Evolutionary conservation across 495 filamentous ascomycete species (phyloP).

Genomic region (Oidiodendron maius): DNA sequence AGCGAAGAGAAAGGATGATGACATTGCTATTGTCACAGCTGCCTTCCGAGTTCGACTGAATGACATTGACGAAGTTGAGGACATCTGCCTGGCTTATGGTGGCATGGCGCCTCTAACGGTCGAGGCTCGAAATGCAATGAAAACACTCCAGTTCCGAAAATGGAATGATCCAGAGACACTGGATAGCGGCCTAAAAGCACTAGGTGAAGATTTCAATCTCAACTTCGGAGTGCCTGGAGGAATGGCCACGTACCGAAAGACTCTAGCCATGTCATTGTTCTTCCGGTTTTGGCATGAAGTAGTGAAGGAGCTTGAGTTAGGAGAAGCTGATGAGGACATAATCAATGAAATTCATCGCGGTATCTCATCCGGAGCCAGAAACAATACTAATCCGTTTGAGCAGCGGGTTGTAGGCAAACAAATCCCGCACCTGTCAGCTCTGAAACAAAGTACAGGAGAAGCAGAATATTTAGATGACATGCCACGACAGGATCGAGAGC

Average conservation of each 20-base stretch:
- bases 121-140: slow-evolving; percentile 68
- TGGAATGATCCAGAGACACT: slow-evolving; percentile 75
- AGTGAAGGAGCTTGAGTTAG: slow-evolving; percentile 37
- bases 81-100: slow-evolving; percentile 76
- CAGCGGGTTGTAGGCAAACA: slow-evolving; percentile 77
- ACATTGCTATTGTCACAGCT: slow-evolving; percentile 92
- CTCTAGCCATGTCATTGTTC: slow-evolving; percentile 82
- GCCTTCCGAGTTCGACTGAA: slow-evolving; percentile 67
- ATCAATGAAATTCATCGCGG: slow-evolving; percentile 60
- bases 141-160: slow-evolving; percentile 67
- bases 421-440: slow-evolving; percentile 78
- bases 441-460: slow-evolving; percentile 92
- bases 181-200: slow-evolving; percentile 78
- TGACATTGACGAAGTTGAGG: slow-evolving; percentile 57
- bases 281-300: slow-evolving; percentile 80
- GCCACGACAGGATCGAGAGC: slow-evolving; percentile 76
- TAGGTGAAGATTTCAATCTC: slow-evolving; percentile 83
- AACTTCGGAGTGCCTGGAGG: slow-evolving; percentile 85
- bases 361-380: slow-evolving; percentile 55
- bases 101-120: slow-evolving; percentile 87
- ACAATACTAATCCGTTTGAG: slow-evolving; percentile 47
- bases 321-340: slow-evolving; percentile 47
- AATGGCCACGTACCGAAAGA: slow-evolving; percentile 93
- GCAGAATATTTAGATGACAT: slow-evolving; percentile 98
- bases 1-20: slow-evolving; percentile 91